These are phyloP conservation scores for Forsythia viridissima DNA, from an alignment of 257 asterid species.

Conservation along the genomic window DNA sequence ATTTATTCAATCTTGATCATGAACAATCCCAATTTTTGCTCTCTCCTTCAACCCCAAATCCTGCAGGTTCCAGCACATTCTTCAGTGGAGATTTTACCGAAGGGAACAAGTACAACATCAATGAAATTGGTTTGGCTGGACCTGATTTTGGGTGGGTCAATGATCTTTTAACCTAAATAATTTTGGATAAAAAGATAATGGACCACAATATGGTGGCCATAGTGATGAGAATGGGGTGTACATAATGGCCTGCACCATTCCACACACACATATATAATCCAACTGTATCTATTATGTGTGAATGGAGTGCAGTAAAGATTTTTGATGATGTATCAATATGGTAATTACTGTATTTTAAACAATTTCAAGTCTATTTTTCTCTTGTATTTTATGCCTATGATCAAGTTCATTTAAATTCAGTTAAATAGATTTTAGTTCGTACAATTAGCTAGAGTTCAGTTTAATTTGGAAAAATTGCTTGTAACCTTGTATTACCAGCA, in stretches of 20 bases:
- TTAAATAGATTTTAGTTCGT: too few relatives aligned
- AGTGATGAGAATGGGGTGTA: background rate
- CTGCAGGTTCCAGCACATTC: background rate
- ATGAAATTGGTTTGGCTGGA: background rate
- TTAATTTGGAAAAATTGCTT: too few relatives aligned
- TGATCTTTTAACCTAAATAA: conserved; percentile 12
- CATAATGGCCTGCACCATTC: background rate
- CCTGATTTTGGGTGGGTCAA: conserved; percentile 20
- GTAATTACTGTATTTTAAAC: too few relatives aligned
- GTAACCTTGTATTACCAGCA: too few relatives aligned
- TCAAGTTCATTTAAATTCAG: too few relatives aligned
- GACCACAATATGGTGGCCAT: background rate
- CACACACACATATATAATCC: background rate
- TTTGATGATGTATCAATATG: too few relatives aligned
- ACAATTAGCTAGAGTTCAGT: too few relatives aligned
- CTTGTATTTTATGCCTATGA: too few relatives aligned
- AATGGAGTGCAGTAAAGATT: too few relatives aligned
- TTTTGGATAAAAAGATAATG: background rate
- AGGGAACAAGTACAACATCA: background rate
- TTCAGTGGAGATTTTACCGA: background rate
- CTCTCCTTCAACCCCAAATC: conserved; percentile 8
- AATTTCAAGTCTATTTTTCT: too few relatives aligned
- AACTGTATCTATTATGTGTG: too few relatives aligned
- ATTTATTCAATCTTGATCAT: background rate
- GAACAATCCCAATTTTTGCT: conserved; percentile 5